Evolutionary conservation across 257 asterid species (phyloP).

Genomic region (Thymus quinquecostatus): DNA sequence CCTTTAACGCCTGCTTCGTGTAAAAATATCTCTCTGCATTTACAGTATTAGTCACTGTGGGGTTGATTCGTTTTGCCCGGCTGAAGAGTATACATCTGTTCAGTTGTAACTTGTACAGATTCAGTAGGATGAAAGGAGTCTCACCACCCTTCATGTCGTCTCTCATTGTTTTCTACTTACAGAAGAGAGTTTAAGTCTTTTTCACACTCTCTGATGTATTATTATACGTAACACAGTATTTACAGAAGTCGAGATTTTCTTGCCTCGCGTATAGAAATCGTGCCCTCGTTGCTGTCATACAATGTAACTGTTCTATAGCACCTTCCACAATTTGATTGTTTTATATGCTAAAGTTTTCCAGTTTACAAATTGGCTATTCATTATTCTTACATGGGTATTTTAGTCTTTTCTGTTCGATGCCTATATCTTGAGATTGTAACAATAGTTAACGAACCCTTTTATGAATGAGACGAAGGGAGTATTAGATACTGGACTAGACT

Average conservation of each 20-base stretch:
- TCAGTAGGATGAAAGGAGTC: constrained; percentile 20
- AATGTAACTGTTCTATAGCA: not conserved
- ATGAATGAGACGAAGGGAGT: not conserved
- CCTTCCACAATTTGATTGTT: not conserved
- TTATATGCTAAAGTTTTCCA: not conserved
- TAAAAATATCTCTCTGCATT: constrained; percentile 17
- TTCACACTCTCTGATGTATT: constrained; percentile 11
- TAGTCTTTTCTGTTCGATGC: not conserved
- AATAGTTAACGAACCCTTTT: no score
- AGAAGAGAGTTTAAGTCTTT: constrained; percentile 6
- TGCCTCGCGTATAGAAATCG: not conserved
- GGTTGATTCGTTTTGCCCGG: not conserved
- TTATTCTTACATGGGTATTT: not conserved
- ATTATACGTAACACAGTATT: not conserved
- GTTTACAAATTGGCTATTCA: not conserved
- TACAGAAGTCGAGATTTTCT: constrained; percentile 4
- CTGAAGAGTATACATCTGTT: not conserved
- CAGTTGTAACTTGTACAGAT: constrained; percentile 17
- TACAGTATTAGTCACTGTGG: not conserved
- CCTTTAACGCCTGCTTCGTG: constrained; percentile 30
- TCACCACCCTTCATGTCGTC: constrained; percentile 3
- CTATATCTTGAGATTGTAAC: not conserved
- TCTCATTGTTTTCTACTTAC: constrained; percentile 4
- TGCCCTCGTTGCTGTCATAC: not conserved
- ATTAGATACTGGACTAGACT: not conserved